Percentiles rank a stretch among this genome's conserved stretches.
Evolutionary conservation across 1,139 yeast genomes (phyloP).

Genomic region (Magnusiomyces tetraspermus): DNA sequence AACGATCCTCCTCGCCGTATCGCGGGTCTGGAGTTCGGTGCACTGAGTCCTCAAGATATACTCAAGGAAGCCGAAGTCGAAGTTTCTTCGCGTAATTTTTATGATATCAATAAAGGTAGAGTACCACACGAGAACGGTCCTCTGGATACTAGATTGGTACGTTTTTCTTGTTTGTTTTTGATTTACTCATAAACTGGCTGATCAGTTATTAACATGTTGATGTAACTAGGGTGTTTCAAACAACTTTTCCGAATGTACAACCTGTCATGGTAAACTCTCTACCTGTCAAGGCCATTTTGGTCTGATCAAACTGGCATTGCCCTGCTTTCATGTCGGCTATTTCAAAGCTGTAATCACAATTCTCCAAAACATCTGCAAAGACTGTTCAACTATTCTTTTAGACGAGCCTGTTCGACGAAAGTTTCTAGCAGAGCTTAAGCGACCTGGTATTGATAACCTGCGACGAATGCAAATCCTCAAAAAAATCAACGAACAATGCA

Average conservation of each 20-base stretch:
- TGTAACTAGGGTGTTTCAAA: constrained; percentile 80
- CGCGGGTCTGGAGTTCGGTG: constrained; percentile 86
- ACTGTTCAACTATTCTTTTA: constrained; percentile 69
- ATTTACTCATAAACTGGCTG: too few relatives aligned
- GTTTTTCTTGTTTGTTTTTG: too few relatives aligned
- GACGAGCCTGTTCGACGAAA: constrained; percentile 63
- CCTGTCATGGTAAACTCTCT: constrained; percentile 88
- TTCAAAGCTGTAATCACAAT: constrained; percentile 87
- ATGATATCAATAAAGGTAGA: constrained; percentile 82
- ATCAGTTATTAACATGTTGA: too few relatives aligned
- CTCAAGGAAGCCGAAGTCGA: constrained; percentile 92
- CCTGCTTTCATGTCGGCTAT: constrained; percentile 96
- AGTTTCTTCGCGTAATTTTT: constrained; percentile 81
- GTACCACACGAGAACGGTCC: constrained; percentile 78
- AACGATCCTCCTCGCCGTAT: constrained; percentile 87
- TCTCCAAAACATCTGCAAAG: constrained; percentile 84
- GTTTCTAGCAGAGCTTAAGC: constrained; percentile 64
- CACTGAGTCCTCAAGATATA: constrained; percentile 82
- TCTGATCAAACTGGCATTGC: constrained; percentile 81
- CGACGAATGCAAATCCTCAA: constrained; percentile 84
- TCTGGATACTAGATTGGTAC: constrained; percentile 68
- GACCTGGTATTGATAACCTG: constrained; percentile 84
- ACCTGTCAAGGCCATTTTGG: constrained; percentile 99
- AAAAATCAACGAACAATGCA: constrained; percentile 80
- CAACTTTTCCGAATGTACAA: constrained; percentile 70